Evolutionary conservation across 1,284 basidiomycete species (phyloP).

Genomic region (Sporisorium exsertum): DNA sequence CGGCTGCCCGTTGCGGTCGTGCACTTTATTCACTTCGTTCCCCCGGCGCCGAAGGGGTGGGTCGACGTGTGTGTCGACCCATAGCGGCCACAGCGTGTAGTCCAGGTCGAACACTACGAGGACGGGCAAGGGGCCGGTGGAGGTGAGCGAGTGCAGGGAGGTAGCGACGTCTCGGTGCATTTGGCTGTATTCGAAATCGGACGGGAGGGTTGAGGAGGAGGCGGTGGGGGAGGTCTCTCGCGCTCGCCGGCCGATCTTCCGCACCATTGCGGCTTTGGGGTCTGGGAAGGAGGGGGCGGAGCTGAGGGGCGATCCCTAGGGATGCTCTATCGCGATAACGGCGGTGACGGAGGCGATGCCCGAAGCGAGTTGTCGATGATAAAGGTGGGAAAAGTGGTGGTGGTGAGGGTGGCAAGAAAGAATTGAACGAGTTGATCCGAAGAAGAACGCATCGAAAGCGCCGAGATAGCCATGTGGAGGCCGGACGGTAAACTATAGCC

Average conservation of each 20-base stretch:
- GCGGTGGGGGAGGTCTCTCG: conserved; percentile 3
- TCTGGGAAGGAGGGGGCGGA: too few relatives aligned
- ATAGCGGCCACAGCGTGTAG: conserved; percentile 67
- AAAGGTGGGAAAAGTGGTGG: not conserved
- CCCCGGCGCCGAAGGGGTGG: conserved; percentile 52
- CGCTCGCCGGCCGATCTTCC: conserved; percentile 28
- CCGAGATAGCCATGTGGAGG: not conserved
- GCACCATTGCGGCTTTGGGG: too few relatives aligned
- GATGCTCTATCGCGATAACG: not conserved
- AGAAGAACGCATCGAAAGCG: not conserved
- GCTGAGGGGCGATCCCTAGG: not conserved
- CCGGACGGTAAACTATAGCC: too few relatives aligned
- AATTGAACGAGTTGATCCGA: not conserved
- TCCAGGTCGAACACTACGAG: conserved; percentile 65
- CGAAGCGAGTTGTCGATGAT: too few relatives aligned
- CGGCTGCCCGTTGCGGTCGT: conserved; percentile 50
- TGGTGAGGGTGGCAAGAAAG: not conserved
- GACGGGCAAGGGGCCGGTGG: conserved; percentile 37
- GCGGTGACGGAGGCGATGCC: too few relatives aligned
- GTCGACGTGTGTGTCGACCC: conserved; percentile 66
- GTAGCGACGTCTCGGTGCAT: conserved; percentile 8
- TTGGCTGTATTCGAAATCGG: not conserved
- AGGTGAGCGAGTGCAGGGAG: conserved; percentile 20
- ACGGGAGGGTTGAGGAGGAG: conserved; percentile 3
- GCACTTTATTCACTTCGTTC: conserved; percentile 52